Conservation (phyloP, 345 rosid species). For the Pelargonium nanum region DNA sequence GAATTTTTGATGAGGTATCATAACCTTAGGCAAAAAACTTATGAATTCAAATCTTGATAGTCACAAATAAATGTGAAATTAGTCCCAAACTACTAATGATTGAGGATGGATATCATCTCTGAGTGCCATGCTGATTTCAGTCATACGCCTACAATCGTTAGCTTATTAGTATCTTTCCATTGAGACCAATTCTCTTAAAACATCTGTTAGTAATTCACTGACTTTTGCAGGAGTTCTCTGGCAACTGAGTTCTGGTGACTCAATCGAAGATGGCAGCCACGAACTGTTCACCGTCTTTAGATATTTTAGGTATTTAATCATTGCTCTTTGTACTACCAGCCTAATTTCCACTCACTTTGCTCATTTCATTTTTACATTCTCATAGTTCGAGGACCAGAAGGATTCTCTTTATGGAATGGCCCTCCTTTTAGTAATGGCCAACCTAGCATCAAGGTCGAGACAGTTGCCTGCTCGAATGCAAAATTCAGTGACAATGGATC, state of each 20-base stretch:
- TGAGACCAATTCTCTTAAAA: neutral
- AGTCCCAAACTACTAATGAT: too few relatives aligned
- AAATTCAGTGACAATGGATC: slow-evolving; percentile 73
- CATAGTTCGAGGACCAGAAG: slow-evolving; percentile 71
- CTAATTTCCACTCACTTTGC: slow-evolving; percentile 2
- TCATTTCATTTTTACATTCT: neutral
- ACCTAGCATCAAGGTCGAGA: slow-evolving; percentile 52
- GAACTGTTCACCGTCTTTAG: slow-evolving; percentile 42
- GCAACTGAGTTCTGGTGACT: neutral
- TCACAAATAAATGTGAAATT: too few relatives aligned
- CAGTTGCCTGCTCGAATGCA: slow-evolving; percentile 47
- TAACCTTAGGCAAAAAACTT: too few relatives aligned
- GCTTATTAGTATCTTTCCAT: neutral
- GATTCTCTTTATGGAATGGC: slow-evolving; percentile 70
- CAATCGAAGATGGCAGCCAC: slow-evolving; percentile 20
- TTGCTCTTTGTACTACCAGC: slow-evolving; percentile 3
- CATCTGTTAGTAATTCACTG: neutral
- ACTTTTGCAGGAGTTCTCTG: neutral
- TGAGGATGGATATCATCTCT: too few relatives aligned
- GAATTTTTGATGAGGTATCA: too few relatives aligned
- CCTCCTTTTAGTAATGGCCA: slow-evolving; percentile 62
- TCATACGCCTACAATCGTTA: too few relatives aligned
- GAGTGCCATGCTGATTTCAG: too few relatives aligned
- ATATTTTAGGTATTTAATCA: slow-evolving; percentile 54
- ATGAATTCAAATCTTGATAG: too few relatives aligned